phyloP scores from a whole-genome alignment of 1,284 basidiomycete genomes.

The Cystobasidiaceae sp. region DNA sequence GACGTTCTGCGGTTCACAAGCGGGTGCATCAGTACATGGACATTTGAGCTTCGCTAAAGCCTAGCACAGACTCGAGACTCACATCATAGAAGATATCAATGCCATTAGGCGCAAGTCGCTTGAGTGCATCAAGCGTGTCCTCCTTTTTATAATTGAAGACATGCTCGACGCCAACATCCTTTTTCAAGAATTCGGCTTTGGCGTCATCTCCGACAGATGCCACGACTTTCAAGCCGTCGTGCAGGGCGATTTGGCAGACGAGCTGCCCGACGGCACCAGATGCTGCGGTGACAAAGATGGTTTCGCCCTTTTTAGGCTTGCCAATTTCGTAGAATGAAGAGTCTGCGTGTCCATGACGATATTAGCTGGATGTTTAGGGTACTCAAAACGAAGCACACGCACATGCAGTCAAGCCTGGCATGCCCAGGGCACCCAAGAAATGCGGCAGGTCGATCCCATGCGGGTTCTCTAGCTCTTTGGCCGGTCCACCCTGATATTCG shows the following conservation, averaged over 20 bases:
- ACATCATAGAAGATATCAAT: constrained; percentile 36
- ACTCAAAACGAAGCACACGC: background rate
- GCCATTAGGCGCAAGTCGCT: constrained; percentile 20
- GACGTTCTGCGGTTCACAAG: constrained; percentile 20
- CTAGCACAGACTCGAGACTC: background rate
- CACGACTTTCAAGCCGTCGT: constrained; percentile 56
- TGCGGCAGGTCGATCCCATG: constrained; percentile 41
- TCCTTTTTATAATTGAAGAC: constrained; percentile 79
- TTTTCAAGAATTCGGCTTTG: constrained; percentile 60
- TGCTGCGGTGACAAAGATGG: constrained; percentile 55
- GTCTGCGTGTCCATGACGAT: constrained; percentile 32
- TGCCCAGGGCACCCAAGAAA: constrained; percentile 54
- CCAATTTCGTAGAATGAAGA: constrained; percentile 66
- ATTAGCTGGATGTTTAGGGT: background rate
- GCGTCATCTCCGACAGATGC: constrained; percentile 71
- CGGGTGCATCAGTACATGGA: background rate
- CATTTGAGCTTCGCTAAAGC: background rate
- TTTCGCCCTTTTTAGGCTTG: constrained; percentile 72
- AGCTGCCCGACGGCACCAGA: constrained; percentile 41
- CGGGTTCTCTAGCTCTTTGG: constrained; percentile 35
- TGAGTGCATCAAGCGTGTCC: constrained; percentile 49
- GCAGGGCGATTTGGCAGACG: constrained; percentile 32
- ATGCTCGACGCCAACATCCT: constrained; percentile 68
- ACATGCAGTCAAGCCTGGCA: constrained; percentile 45
- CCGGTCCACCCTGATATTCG: background rate